Evolutionary conservation across 106 monocot genomes (phyloP), one percentile per base, ranked within the genome.

Genomic region (Apostasia shenzhenica): DNA sequence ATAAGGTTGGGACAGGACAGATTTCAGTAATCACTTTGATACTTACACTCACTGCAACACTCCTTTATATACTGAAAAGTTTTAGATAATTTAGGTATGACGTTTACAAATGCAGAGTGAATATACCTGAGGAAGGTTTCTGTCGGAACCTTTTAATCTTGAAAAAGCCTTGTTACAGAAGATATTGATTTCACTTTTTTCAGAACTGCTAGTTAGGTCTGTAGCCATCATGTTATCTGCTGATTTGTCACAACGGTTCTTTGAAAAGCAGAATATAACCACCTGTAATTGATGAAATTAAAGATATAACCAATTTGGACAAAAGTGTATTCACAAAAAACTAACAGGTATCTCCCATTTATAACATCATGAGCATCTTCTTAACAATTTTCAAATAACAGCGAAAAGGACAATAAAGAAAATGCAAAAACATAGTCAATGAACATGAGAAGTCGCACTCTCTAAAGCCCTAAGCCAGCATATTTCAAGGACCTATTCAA

Each of bases 131-230:
- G 95, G 95, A 79, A 95, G 92, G 45, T 86, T 83, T 78, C 86
- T 92, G 60, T 95, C 91, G 75, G 95, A 89, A 67, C 95, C 95
- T 75, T 92, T 92, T 45, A 95, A 82, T 49, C 95, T 86, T 67
- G 91, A 86, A 84, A 95, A 95, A 40, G 92, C 95, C 80, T 89
- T 95, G 63, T 92, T 86, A 77, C 95, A 95, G 66, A 95, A 95
- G 26, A 89, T 67, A 52, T 78, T 84, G 6, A 95, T 95, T 67
- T 84, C 82, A 80, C 88, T 95, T 78, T 95, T 95, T 77, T 95
- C 95, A 37, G 91, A 84, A 72, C 54, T 84, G 84, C 67, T 92
- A 68, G 95, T 92, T n/a, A 95, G 84, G 53, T 95, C 92, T 61
- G 63, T 80, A 37, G 84, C 78, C 38, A 67, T 78, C 82, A 95